phyloP scores from a whole-genome alignment of 257 asterid genomes.

The Solanum gandarillasii region DNA sequence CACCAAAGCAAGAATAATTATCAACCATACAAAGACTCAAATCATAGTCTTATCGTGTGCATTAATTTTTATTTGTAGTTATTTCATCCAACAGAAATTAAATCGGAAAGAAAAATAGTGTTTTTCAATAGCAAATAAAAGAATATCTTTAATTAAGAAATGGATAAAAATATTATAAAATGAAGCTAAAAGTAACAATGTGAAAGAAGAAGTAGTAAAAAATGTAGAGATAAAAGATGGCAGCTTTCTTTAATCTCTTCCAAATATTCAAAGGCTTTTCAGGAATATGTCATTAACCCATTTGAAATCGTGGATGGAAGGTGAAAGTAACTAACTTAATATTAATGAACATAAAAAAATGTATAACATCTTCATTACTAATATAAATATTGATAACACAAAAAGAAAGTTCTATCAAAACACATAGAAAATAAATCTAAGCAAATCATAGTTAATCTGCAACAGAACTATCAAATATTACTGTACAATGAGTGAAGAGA shows the following conservation, averaged over 20 bases:
- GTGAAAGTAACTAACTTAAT: too few species aligned
- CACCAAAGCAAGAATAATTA: neutral
- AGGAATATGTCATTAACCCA: too few species aligned
- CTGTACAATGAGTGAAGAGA: neutral
- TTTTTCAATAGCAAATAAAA: neutral
- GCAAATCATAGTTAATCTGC: neutral
- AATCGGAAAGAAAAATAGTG: neutral
- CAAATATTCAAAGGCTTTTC: too few species aligned
- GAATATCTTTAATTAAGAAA: neutral
- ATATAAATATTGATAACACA: neutral
- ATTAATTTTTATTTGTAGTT: too few species aligned
- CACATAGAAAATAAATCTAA: neutral
- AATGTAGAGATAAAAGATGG: neutral
- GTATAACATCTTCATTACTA: neutral
- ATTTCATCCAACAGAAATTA: neutral
- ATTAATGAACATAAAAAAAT: neutral
- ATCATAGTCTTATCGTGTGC: neutral
- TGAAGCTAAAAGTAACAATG: neutral
- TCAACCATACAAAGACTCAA: neutral
- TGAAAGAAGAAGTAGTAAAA: neutral
- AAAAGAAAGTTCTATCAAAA: neutral
- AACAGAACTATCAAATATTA: neutral
- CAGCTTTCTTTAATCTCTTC: too few species aligned
- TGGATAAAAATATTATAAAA: too few species aligned
- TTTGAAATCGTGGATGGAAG: too few species aligned